These are phyloP conservation scores for Truncatella angustata DNA, from an alignment of 2,329 filamentous ascomycete species.

Conservation along the genomic window DNA sequence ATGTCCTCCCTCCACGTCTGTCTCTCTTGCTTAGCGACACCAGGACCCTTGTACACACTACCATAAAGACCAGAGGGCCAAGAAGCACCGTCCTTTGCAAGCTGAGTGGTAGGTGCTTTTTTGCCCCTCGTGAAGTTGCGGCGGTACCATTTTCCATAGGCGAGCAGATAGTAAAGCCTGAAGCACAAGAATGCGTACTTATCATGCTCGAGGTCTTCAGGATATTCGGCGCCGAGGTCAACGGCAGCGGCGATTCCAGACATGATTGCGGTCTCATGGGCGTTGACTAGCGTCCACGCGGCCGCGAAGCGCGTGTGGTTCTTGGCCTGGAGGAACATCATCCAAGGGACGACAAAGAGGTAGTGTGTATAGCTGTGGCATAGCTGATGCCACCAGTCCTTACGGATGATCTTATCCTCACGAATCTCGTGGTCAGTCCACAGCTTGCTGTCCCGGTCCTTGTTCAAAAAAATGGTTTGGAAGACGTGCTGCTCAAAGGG, in stretches of 20 bases:
- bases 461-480: constrained; percentile 57
- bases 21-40: constrained; percentile 50
- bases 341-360: constrained; percentile 59
- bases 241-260: constrained; percentile 67
- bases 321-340: constrained; percentile 64
- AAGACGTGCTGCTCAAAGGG: constrained; percentile 36
- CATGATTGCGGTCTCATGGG: constrained; percentile 67
- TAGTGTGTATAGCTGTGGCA: constrained; percentile 60
- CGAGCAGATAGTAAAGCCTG: constrained; percentile 58
- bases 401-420: constrained; percentile 51
- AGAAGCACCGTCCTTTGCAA: constrained; percentile 46
- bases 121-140: constrained; percentile 27
- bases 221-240: constrained; percentile 63
- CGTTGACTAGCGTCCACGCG: constrained; percentile 65
- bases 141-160: constrained; percentile 61
- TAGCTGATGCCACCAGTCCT: constrained; percentile 62
- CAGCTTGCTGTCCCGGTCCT: constrained; percentile 48
- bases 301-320: constrained; percentile 60
- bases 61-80: constrained; percentile 60
- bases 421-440: constrained; percentile 55
- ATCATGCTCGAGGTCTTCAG: constrained; percentile 61
- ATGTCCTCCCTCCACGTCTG: constrained; percentile 46
- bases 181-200: constrained; percentile 60
- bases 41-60: constrained; percentile 58
- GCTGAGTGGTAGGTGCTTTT: constrained; percentile 20